Percentiles rank a stretch among this genome's conserved stretches.
phyloP scores from a whole-genome alignment of 2,329 filamentous ascomycete species.

The Hyphodiscus sp. region DNA sequence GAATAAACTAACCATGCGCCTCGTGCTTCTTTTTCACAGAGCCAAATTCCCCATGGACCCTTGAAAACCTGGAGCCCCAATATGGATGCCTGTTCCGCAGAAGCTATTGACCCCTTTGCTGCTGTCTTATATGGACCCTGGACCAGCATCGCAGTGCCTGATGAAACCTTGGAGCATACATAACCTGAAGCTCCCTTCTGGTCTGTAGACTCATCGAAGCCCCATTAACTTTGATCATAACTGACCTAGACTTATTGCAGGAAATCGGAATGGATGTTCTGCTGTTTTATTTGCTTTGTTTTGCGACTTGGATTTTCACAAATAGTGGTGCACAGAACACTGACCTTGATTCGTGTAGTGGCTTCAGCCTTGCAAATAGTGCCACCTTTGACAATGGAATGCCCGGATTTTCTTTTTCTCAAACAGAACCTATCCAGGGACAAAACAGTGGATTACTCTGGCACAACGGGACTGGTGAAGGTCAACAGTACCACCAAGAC shows the following conservation, averaged over 20 bases:
- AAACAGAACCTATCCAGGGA: constrained; percentile 29
- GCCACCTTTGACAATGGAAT: constrained; percentile 21
- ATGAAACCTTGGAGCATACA: background rate
- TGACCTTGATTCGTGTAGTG: constrained; percentile 29
- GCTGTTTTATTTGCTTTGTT: constrained; percentile 13
- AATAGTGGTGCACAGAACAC: constrained; percentile 28
- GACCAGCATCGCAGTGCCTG: background rate
- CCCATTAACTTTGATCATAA: background rate
- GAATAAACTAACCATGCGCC: constrained; percentile 25
- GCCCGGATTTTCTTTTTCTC: constrained; percentile 27
- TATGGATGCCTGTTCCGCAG: background rate
- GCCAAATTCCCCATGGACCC: constrained; percentile 3
- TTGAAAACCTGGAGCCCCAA: background rate
- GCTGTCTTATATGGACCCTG: background rate
- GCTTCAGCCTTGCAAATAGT: constrained; percentile 19
- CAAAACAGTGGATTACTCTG: constrained; percentile 28
- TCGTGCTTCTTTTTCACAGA: constrained; percentile 22
- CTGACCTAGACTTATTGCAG: constrained; percentile 18
- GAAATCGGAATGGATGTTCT: constrained; percentile 12
- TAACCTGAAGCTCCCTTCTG: constrained; percentile 4
- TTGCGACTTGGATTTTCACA: constrained; percentile 11
- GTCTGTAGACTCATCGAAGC: constrained; percentile 16
- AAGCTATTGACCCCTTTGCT: background rate
- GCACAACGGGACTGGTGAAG: constrained; percentile 24
- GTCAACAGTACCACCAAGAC: constrained; percentile 29